These are phyloP conservation scores for Polytrichum commune DNA, from an alignment of 225 moss, liverwort and hornwort genomes.

Conservation along the genomic window DNA sequence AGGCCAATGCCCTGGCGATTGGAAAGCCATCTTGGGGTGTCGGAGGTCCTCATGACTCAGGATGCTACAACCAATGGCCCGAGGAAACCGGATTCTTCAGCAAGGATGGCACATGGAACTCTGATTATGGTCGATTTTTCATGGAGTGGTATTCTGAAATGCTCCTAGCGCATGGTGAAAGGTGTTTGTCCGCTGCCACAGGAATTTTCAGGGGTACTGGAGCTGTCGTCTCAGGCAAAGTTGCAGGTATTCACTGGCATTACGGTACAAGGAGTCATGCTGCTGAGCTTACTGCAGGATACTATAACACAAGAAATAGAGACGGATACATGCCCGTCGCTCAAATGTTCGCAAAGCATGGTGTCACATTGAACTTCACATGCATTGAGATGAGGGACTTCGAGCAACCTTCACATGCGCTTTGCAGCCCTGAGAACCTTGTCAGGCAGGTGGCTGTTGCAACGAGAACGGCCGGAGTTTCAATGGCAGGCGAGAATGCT, in stretches of 20 bases:
- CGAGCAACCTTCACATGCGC: conserved; percentile 61
- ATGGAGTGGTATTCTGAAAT: conserved; percentile 80
- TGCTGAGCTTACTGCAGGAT: conserved; percentile 72
- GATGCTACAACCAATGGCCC: conserved; percentile 62
- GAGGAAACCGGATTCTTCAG: conserved; percentile 63
- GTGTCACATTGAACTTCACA: conserved; percentile 71
- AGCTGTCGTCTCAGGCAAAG: conserved; percentile 64
- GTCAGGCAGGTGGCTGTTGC: conserved; percentile 67
- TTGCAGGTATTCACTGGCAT: conserved; percentile 83
- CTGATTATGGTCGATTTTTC: conserved; percentile 66
- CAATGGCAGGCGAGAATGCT: conserved; percentile 76
- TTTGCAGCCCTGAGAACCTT: conserved; percentile 67
- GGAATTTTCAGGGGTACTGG: conserved; percentile 74
- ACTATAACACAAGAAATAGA: conserved; percentile 63
- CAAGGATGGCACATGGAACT: conserved; percentile 61
- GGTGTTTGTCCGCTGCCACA: conserved; percentile 43
- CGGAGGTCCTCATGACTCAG: conserved; percentile 61
- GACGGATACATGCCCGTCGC: conserved; percentile 69
- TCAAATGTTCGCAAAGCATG: conserved; percentile 62
- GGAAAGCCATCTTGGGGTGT: conserved; percentile 56
- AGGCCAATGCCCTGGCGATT: conserved; percentile 37
- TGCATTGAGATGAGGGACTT: conserved; percentile 76
- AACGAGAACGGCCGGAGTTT: conserved; percentile 49
- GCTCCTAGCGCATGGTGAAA: conserved; percentile 68
- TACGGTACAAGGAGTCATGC: conserved; percentile 77